A percentile compares a stretch with the other conserved stretches of the same genome.
These are phyloP conservation scores for Sarocladium kiliense DNA, from an alignment of 2,329 filamentous ascomycete genomes.

Conservation along the genomic window DNA sequence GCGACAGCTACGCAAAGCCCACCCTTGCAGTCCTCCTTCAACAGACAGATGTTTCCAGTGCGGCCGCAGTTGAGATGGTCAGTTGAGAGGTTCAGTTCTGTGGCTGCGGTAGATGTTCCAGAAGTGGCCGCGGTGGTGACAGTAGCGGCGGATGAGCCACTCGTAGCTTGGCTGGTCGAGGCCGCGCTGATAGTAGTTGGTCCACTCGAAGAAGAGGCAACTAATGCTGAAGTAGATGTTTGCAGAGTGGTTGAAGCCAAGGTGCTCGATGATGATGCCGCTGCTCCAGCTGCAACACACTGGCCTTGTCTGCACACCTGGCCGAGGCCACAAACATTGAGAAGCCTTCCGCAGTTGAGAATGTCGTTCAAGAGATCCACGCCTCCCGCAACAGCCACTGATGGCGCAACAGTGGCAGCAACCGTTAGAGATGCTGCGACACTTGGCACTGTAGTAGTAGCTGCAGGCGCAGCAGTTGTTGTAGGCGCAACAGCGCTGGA, in stretches of 20 bases:
- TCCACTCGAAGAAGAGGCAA: not conserved
- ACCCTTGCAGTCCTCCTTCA: not conserved
- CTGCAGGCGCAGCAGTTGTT: not conserved
- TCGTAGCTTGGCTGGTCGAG: not conserved
- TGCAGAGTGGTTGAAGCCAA: not conserved
- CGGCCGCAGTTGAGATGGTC: conserved; percentile 1
- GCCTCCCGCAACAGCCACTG: not conserved
- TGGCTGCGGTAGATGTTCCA: not conserved
- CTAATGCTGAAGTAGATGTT: not conserved
- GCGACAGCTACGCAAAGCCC: not conserved
- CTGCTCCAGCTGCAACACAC: conserved; percentile 1
- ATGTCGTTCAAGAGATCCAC: conserved; percentile 1
- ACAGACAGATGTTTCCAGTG: not conserved
- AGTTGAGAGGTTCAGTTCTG: not conserved
- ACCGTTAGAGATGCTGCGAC: not conserved
- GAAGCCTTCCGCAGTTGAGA: conserved; percentile 1
- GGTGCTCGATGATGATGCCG: not conserved
- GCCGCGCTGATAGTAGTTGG: not conserved
- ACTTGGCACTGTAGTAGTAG: no score
- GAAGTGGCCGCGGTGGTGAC: not conserved
- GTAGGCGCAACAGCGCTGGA: not conserved
- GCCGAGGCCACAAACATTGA: not conserved
- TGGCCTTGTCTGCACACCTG: not conserved
- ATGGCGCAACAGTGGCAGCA: not conserved
- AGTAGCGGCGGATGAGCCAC: not conserved